phyloP scores from a whole-genome alignment of 2,329 filamentous ascomycete genomes.

The Arthrobotrys sinensis region DNA sequence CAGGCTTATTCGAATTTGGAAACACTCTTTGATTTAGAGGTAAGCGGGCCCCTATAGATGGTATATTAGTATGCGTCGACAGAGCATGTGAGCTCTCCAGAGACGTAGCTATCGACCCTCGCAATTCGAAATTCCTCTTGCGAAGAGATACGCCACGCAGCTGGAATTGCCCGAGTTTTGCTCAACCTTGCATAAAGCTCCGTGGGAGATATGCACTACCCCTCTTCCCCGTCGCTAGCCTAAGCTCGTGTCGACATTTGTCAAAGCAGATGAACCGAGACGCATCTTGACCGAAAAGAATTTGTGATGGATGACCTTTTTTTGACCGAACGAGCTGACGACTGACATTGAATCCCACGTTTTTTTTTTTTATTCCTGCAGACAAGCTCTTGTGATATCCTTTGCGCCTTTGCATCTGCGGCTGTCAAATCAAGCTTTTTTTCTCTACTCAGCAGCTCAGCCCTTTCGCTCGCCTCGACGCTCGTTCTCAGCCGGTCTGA shows the following conservation, averaged over 20 bases:
- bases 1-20: conserved; percentile 19
- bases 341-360: conserved; percentile 21
- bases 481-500: conserved; percentile 57
- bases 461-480: conserved; percentile 24
- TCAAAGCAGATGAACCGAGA: conserved; percentile 21
- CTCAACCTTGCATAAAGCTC: conserved; percentile 44
- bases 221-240: conserved; percentile 14
- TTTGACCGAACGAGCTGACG: neutral
- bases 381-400: conserved; percentile 35
- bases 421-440: conserved; percentile 34
- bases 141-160: conserved; percentile 4
- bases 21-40: conserved; percentile 1
- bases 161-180: conserved; percentile 19
- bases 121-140: conserved; percentile 13
- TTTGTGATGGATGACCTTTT: conserved; percentile 17
- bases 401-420: conserved; percentile 17
- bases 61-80: conserved; percentile 17
- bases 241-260: conserved; percentile 38
- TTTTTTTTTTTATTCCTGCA: conserved; percentile 24
- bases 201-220: conserved; percentile 35
- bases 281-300: conserved; percentile 16
- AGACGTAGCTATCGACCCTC: neutral
- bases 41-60: conserved; percentile 11
- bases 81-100: conserved; percentile 16
- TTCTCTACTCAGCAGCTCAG: conserved; percentile 27